phyloP scores from a whole-genome alignment of 805 yeast genomes.

The Saccharomycopsis fibuligera region DNA sequence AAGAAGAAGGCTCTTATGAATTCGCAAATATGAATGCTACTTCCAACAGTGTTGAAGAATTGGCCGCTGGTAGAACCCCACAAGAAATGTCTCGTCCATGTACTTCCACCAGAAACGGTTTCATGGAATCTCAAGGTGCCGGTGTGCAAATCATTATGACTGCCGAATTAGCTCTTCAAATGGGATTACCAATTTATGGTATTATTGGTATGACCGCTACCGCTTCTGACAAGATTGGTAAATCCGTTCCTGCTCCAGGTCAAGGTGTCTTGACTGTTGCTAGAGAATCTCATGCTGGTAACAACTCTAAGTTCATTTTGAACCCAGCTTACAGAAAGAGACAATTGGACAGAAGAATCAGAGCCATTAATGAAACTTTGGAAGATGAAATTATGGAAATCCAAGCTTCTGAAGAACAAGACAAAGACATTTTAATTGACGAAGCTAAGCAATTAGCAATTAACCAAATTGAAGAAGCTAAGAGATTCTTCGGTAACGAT shows the following conservation, averaged over 20 bases:
- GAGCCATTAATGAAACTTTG: slow-evolving; percentile 65
- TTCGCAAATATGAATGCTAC: slow-evolving; percentile 99
- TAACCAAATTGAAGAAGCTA: slow-evolving; percentile 82
- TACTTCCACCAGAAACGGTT: slow-evolving; percentile 92
- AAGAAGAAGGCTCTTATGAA: slow-evolving; percentile 97
- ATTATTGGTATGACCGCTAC: slow-evolving; percentile 91
- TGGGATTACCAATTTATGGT: slow-evolving; percentile 99
- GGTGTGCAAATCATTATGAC: slow-evolving; percentile 97
- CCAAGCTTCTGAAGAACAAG: slow-evolving; percentile 42
- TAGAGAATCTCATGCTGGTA: slow-evolving; percentile 72
- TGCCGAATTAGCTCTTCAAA: slow-evolving; percentile 86
- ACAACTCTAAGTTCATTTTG: slow-evolving; percentile 46
- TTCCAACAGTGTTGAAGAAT: slow-evolving; percentile 79
- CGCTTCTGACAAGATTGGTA: slow-evolving; percentile 97
- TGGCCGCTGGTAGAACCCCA: slow-evolving; percentile 95
- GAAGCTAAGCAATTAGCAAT: slow-evolving; percentile 80
- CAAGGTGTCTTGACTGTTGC: slow-evolving; percentile 98
- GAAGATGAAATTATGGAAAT: slow-evolving; percentile 61
- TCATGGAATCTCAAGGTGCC: slow-evolving; percentile 99
- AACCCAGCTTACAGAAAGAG: slow-evolving; percentile 90
- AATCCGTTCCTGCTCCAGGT: slow-evolving; percentile 99
- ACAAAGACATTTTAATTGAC: slow-evolving; percentile 52
- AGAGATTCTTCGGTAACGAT: slow-evolving; percentile 91
- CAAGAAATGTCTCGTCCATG: slow-evolving; percentile 98
- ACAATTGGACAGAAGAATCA: slow-evolving; percentile 81